These are phyloP conservation scores for Lanmaoa rubissima DNA, from an alignment of 768 basidiomycete genomes.

Conservation along the genomic window DNA sequence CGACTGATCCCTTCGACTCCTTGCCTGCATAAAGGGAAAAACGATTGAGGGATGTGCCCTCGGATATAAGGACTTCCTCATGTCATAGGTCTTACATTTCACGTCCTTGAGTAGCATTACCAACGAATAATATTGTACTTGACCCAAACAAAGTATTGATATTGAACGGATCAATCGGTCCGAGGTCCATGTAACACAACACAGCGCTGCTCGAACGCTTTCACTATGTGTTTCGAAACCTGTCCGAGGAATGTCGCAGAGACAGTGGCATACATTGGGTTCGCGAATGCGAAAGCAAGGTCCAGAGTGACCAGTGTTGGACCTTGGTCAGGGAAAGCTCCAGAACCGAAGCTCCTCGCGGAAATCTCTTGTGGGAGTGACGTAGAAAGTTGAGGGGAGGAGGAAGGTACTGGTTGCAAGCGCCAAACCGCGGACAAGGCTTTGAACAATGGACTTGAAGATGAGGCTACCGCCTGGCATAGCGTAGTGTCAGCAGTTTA, in stretches of 20 bases:
- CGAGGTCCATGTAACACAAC: constrained; percentile 62
- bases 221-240: constrained; percentile 85
- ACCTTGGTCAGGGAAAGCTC: constrained; percentile 24
- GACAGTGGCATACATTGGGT: constrained; percentile 81
- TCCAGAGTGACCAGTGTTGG: constrained; percentile 86
- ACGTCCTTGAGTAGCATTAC: neutral
- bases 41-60: neutral
- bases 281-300: constrained; percentile 82
- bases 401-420: constrained; percentile 55
- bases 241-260: constrained; percentile 83
- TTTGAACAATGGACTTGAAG: constrained; percentile 72
- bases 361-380: constrained; percentile 7
- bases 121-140: neutral
- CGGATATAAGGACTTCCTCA: neutral
- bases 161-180: constrained; percentile 10
- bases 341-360: neutral
- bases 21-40: neutral
- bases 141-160: neutral
- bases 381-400: constrained; percentile 39
- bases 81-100: neutral
- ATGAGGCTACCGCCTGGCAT: constrained; percentile 65
- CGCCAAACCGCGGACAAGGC: constrained; percentile 70
- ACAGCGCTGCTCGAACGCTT: constrained; percentile 90
- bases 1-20: neutral
- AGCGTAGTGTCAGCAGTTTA: constrained; percentile 9